Evolutionary conservation across 768 basidiomycete genomes (phyloP).

Genomic region (Pluteus cervinus): DNA sequence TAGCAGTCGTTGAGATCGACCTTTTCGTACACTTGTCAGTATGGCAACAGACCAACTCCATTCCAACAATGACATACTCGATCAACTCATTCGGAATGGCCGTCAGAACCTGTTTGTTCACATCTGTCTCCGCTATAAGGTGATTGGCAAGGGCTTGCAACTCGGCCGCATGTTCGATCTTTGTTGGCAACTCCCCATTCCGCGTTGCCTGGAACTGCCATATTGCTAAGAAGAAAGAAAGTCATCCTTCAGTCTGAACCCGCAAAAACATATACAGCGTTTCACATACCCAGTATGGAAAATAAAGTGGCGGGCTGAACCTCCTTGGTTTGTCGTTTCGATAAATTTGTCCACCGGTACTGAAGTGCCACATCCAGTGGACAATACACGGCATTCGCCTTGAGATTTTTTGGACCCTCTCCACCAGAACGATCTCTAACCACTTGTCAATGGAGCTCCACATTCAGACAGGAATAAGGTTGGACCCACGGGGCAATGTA

Average conservation of each 20-base stretch:
- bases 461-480: slow-evolving; percentile 3
- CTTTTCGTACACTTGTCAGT: too few relatives aligned
- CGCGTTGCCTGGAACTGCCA: slow-evolving; percentile 77
- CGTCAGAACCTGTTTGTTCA: slow-evolving; percentile 63
- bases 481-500: slow-evolving; percentile 74
- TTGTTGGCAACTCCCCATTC: slow-evolving; percentile 50
- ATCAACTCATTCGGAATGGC: slow-evolving; percentile 53
- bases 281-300: slow-evolving; percentile 68
- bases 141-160: slow-evolving; percentile 60
- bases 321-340: slow-evolving; percentile 74
- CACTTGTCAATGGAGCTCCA: slow-evolving; percentile 8
- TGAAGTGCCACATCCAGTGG: slow-evolving; percentile 57
- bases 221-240: slow-evolving; percentile 43
- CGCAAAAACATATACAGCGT: too few relatives aligned
- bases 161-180: slow-evolving; percentile 39
- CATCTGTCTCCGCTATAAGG: slow-evolving; percentile 53
- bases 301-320: slow-evolving; percentile 74
- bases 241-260: slow-evolving; percentile 3
- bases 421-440: slow-evolving; percentile 58
- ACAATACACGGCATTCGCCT: slow-evolving; percentile 57
- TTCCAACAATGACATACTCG: slow-evolving; percentile 43
- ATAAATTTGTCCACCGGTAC: slow-evolving; percentile 64
- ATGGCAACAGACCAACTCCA: too few relatives aligned
- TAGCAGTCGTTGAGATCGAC: slow-evolving; percentile 59
- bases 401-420: slow-evolving; percentile 54